Base-by-base conservation (phyloP, 1,284 basidiomycete species). In the Malassezia yamatoensis region DNA sequence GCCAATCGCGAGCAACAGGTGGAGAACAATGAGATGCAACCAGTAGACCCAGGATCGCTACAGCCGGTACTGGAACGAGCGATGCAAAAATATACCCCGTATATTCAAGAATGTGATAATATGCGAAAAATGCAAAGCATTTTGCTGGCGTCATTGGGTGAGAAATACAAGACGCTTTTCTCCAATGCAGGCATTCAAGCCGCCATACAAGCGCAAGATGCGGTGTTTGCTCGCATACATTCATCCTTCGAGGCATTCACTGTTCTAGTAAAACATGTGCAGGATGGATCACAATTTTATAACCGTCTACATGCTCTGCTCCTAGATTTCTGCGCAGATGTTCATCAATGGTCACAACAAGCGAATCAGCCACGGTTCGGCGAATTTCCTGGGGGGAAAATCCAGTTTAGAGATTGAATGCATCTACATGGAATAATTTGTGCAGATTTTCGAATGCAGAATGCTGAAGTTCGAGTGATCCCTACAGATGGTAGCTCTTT, bases 321-420 rank as follows among this genome's bases (percentile, higher is more conserved):
- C 37, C 12, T 18, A 51, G 52, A 20, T 20, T 47, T 37, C 29
- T 44, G 21, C 36, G 37, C 7, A 20, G 47, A 41, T 13, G 34
- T 35, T 9, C 49, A 3, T 10, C 13, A 9, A 24, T 33, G 29
- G 48, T 49, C 7, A n/a, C 16, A 11, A 11, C 15, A 35, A 18
- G 37, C 20, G 9, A 34, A 12, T n/a, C 33, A 32, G 39, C 40
- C 46, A 33, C 12, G 35, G 15, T 13, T 36, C 16, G 68, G 68
- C n/a, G 61, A 62, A 10, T 60, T 69, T 20, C 61, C 60, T 0
- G 68, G 68, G 5, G 68, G 65, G 1, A 60, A 64, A 47, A 70
- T 70, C 21, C 61, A 60, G 18, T 70, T 70, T 41, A 50, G 44
- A 12, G 64, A 67, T 29, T 63, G 24, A 29, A 7, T 29, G 24